Evolutionary conservation across 2,329 filamentous ascomycete species (phyloP), one percentile per base, ranked within the genome.

Genomic region (Achaetomium macrosporum): DNA sequence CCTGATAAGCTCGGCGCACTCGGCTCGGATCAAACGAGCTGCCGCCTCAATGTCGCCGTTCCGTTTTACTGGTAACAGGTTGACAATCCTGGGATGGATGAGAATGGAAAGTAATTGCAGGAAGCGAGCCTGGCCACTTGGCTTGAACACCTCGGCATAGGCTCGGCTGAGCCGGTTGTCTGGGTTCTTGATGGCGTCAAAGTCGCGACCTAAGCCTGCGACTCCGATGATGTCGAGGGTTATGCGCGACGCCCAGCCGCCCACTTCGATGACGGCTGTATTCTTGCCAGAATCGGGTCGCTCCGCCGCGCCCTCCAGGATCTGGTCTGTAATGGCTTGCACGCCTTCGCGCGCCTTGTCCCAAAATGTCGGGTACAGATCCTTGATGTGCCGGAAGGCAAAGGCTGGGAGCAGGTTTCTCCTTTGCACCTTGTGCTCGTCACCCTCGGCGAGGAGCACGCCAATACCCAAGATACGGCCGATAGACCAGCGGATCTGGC

Each of bases 291-390:
- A 17, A 36, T 69, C 60, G 13, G 66, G 55, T 5, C 54, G 57
- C 52, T 67, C 73, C 61, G 62, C 69, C 16, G 69, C 65, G 19
- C 76, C 64, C 58, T 68, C 64, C 60, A 71, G 52, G n/a, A 82
- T 65, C 25, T 76, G 68, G 9, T 70, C 66, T 1, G 74, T 77
- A 67, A 95, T 84, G 46, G 78, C 77, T 17, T 78, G 69, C 6
- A 84, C 82, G 61, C 85, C 79, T 65, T 92, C 84, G 8, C 78
- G 69, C 1, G 84, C 79, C 69, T 95, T 95, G 17, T 71, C 63
- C 90, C 90, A 96, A 68, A 96, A 95, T 6, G 87, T 72, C 0
- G 89, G 85, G 62, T 95, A 93, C 13, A 96, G 72, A 54, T 92
- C 80, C 65, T 93, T 95, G 66, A 95, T 76, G 63, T 95, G 88